Evolutionary conservation across 495 filamentous ascomycete genomes (phyloP).

Genomic region (Neurospora sp.): DNA sequence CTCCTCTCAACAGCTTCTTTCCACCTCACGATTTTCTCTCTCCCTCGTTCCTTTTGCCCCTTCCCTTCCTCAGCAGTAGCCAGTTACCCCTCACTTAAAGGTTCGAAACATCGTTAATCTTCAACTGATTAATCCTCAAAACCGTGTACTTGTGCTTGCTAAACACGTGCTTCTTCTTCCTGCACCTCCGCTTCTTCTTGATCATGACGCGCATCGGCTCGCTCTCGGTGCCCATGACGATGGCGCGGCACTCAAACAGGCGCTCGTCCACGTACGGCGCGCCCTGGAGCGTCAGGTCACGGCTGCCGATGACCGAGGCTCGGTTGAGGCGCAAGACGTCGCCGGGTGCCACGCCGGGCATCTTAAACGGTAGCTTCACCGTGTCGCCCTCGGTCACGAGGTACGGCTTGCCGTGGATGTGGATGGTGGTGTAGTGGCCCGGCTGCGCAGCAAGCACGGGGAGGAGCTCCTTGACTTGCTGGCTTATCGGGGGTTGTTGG

Average conservation of each 20-base stretch:
- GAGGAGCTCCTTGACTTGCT: conserved; percentile 42
- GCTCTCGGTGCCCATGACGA: conserved; percentile 74
- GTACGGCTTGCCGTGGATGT: conserved; percentile 83
- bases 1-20: neutral
- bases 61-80: neutral
- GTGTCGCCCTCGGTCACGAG: conserved; percentile 80
- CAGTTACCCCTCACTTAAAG: neutral
- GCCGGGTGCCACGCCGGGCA: conserved; percentile 73
- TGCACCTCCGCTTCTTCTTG: conserved; percentile 87
- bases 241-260: conserved; percentile 74
- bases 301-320: conserved; percentile 65
- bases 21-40: neutral
- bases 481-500: conserved; percentile 13
- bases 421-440: conserved; percentile 74
- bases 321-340: conserved; percentile 81
- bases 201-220: conserved; percentile 81
- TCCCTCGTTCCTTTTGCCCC: neutral
- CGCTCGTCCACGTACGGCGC: conserved; percentile 66
- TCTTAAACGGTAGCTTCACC: conserved; percentile 87
- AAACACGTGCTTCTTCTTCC: conserved; percentile 59
- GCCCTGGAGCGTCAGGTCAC: conserved; percentile 84
- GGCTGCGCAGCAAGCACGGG: conserved; percentile 70
- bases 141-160: conserved; percentile 90
- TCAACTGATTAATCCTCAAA: conserved; percentile 70
- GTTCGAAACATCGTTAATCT: conserved; percentile 31